Conservation (phyloP, 2,329 filamentous ascomycete genomes). For the Calycina marina region DNA sequence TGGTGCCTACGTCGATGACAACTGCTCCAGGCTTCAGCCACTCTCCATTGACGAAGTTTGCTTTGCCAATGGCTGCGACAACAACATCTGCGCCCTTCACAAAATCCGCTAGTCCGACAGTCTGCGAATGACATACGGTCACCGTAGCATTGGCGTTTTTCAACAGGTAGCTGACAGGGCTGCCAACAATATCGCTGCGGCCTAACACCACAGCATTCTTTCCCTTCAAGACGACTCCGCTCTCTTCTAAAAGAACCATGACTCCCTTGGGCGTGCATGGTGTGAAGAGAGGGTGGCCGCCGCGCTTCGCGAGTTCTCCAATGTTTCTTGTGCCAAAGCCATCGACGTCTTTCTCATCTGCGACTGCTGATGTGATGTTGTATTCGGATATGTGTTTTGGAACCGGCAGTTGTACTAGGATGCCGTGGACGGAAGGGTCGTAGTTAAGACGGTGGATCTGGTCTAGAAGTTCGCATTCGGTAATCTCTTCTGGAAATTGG, state of each 20-base stretch:
- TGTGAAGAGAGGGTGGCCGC: slow-evolving; percentile 75
- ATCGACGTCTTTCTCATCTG: slow-evolving; percentile 93
- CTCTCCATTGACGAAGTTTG: slow-evolving; percentile 81
- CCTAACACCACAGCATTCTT: slow-evolving; percentile 93
- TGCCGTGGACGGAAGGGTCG: slow-evolving; percentile 72
- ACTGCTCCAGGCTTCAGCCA: slow-evolving; percentile 93
- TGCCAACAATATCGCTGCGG: slow-evolving; percentile 92
- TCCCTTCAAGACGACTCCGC: slow-evolving; percentile 68
- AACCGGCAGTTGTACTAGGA: slow-evolving; percentile 85
- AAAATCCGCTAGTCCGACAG: slow-evolving; percentile 54
- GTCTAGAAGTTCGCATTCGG: slow-evolving; percentile 74
- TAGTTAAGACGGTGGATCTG: slow-evolving; percentile 74
- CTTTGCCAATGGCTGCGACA: slow-evolving; percentile 78
- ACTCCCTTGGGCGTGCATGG: slow-evolving; percentile 96
- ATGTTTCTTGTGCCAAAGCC: slow-evolving; percentile 92
- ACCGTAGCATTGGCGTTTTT: slow-evolving; percentile 95
- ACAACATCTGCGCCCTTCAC: slow-evolving; percentile 80
- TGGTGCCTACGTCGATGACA: slow-evolving; percentile 95
- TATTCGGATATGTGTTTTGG: slow-evolving; percentile 86
- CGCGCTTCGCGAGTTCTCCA: slow-evolving; percentile 90
- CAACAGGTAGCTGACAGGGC: slow-evolving; percentile 87
- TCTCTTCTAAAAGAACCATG: slow-evolving; percentile 79
- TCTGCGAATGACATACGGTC: slow-evolving; percentile 89
- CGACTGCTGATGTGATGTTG: slow-evolving; percentile 74
- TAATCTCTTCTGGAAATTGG: slow-evolving; percentile 67